phyloP scores from a whole-genome alignment of 2,329 filamentous ascomycete species.

The Trichoderma aggressivum region DNA sequence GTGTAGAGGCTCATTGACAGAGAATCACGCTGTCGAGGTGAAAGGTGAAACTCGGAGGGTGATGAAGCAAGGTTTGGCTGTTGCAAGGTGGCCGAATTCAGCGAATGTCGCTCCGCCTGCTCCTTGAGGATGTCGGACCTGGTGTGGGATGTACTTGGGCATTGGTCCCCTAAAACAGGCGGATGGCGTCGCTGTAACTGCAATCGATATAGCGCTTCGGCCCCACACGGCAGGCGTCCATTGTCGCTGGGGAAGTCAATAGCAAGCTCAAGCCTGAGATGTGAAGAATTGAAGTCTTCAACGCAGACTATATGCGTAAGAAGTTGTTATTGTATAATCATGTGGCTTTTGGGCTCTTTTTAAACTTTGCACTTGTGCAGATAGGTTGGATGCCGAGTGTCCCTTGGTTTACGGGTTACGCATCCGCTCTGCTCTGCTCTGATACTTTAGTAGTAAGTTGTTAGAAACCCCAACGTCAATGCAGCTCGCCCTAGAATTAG shows the following conservation, averaged over 20 bases:
- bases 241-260: slow-evolving; percentile 6
- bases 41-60: not conserved
- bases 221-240: slow-evolving; percentile 12
- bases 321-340: not conserved
- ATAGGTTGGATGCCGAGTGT: not conserved
- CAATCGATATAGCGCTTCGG: slow-evolving; percentile 13
- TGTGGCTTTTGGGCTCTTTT: not conserved
- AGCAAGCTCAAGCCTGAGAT: not conserved
- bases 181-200: slow-evolving; percentile 6
- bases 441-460: not conserved
- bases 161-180: slow-evolving; percentile 8
- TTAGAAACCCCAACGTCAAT: not conserved
- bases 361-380: not conserved
- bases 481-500: not conserved
- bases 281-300: not conserved
- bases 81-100: slow-evolving; percentile 20
- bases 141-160: not conserved
- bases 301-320: not conserved
- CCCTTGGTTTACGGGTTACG: not conserved
- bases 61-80: not conserved
- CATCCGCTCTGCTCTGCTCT: not conserved
- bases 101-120: not conserved
- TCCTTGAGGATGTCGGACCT: slow-evolving; percentile 8
- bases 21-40: not conserved
- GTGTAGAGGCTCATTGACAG: slow-evolving; percentile 5